Evolutionary conservation across 2,329 filamentous ascomycete species (phyloP).

Genomic region (Microdochium nivale): DNA sequence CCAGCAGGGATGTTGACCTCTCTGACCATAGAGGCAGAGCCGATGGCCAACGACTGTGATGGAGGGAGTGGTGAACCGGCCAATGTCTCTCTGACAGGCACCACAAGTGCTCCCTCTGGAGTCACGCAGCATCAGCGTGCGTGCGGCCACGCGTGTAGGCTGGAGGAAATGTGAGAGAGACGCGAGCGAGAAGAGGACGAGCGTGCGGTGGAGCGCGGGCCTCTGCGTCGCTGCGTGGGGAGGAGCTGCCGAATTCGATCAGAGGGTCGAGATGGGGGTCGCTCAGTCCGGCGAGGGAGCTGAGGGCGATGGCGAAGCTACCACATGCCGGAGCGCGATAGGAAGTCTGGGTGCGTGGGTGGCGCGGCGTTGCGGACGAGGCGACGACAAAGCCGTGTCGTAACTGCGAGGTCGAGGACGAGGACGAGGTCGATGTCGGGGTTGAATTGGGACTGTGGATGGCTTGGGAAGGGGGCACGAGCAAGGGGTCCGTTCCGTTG

Average conservation of each 20-base stretch:
- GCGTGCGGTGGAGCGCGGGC: neutral
- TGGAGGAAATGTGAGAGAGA: neutral
- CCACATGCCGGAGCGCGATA: conserved; percentile 42
- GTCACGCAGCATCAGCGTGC: neutral
- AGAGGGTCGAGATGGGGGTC: neutral
- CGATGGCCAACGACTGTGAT: neutral
- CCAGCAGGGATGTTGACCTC: conserved; percentile 50
- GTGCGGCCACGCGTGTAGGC: neutral
- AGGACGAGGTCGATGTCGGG: too few species aligned
- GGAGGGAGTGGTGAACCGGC: neutral
- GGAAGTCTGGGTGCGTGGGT: conserved; percentile 7
- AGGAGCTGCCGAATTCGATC: conserved; percentile 5
- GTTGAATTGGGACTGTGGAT: neutral
- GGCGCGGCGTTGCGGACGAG: neutral
- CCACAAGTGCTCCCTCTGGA: neutral
- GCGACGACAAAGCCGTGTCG: neutral
- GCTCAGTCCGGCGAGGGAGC: conserved; percentile 54
- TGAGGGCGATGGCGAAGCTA: conserved; percentile 47
- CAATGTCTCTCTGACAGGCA: neutral
- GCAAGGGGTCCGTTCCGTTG: too few species aligned
- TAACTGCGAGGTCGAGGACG: neutral
- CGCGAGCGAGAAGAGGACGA: neutral
- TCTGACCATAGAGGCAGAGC: conserved; percentile 35
- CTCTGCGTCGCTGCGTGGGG: neutral
- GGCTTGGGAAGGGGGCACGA: too few species aligned